A percentile compares a stretch with the other conserved stretches of the same genome.
phyloP scores from a whole-genome alignment of 2,329 filamentous ascomycete genomes.

The Coccinonectria pachysandricola region DNA sequence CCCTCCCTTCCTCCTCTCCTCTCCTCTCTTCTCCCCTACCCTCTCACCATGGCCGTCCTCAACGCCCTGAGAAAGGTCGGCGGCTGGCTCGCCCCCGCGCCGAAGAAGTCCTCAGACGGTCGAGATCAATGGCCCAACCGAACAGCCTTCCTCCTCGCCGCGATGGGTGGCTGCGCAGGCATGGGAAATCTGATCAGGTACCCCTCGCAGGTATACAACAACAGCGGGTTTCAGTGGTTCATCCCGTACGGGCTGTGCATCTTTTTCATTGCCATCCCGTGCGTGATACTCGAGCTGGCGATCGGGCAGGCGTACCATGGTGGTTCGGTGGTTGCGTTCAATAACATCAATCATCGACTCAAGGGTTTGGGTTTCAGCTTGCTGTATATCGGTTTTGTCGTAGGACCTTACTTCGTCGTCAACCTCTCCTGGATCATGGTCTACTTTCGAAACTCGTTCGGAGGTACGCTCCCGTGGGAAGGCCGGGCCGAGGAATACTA shows the following conservation, averaged over 20 bases:
- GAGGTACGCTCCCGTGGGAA: constrained; percentile 44
- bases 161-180: constrained; percentile 48
- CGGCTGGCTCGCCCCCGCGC: constrained; percentile 25
- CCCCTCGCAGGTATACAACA: constrained; percentile 49
- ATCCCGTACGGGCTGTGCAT: constrained; percentile 46
- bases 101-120: constrained; percentile 27
- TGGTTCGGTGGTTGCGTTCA: constrained; percentile 43
- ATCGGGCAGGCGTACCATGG: constrained; percentile 58
- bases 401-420: constrained; percentile 47
- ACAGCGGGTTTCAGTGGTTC: constrained; percentile 50
- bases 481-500: constrained; percentile 42
- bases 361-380: constrained; percentile 44
- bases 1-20: background rate
- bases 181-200: constrained; percentile 49
- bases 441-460: constrained; percentile 47
- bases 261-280: constrained; percentile 45
- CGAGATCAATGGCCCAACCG: constrained; percentile 46
- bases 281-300: constrained; percentile 49
- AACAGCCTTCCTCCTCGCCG: constrained; percentile 44
- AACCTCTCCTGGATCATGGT: constrained; percentile 50
- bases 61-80: constrained; percentile 21
- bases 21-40: background rate
- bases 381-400: constrained; percentile 42
- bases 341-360: constrained; percentile 40
- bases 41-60: constrained; percentile 10